phyloP scores from a whole-genome alignment of 1,284 basidiomycete genomes.

The Rhodotorula sp. region DNA sequence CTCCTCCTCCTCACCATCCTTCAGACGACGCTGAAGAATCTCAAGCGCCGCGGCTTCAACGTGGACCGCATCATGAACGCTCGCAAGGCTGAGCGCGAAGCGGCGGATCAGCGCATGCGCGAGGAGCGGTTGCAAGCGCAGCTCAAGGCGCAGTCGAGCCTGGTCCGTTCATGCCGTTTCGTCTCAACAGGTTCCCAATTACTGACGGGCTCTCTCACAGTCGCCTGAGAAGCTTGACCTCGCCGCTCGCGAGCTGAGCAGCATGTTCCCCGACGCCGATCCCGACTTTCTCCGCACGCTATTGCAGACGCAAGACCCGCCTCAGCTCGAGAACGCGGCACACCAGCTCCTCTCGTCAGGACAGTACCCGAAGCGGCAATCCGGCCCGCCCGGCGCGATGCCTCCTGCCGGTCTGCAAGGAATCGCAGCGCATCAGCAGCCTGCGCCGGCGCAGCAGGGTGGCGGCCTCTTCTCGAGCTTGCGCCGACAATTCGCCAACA shows the following conservation, averaged over 20 bases:
- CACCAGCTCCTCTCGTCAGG: slow-evolving; percentile 46
- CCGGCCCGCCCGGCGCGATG: not conserved
- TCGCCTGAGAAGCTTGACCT: slow-evolving; percentile 8
- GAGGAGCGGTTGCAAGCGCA: slow-evolving; percentile 47
- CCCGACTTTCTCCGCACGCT: slow-evolving; percentile 45
- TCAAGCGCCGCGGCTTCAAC: slow-evolving; percentile 78
- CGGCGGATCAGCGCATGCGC: slow-evolving; percentile 54
- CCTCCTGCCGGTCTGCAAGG: not conserved
- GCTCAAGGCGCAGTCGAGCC: slow-evolving; percentile 14
- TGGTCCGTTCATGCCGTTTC: not conserved
- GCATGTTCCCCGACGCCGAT: slow-evolving; percentile 50
- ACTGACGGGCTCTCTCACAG: not conserved
- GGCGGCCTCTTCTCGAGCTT: slow-evolving; percentile 37
- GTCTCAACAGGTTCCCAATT: too few relatives aligned
- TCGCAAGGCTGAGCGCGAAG: slow-evolving; percentile 71
- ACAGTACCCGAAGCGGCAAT: slow-evolving; percentile 41
- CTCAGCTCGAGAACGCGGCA: slow-evolving; percentile 48
- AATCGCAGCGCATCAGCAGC: slow-evolving; percentile 5
- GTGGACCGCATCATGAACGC: slow-evolving; percentile 89
- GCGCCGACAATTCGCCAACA: slow-evolving; percentile 21
- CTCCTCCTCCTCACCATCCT: slow-evolving; percentile 90
- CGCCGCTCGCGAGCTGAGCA: slow-evolving; percentile 41
- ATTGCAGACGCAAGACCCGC: slow-evolving; percentile 44
- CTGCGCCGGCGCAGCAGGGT: not conserved
- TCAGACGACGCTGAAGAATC: slow-evolving; percentile 78